Percentiles rank a stretch among this genome's conserved stretches.
These are phyloP conservation scores for Clavariopsis aquatica DNA, from an alignment of 495 filamentous ascomycete genomes.

Conservation along the genomic window DNA sequence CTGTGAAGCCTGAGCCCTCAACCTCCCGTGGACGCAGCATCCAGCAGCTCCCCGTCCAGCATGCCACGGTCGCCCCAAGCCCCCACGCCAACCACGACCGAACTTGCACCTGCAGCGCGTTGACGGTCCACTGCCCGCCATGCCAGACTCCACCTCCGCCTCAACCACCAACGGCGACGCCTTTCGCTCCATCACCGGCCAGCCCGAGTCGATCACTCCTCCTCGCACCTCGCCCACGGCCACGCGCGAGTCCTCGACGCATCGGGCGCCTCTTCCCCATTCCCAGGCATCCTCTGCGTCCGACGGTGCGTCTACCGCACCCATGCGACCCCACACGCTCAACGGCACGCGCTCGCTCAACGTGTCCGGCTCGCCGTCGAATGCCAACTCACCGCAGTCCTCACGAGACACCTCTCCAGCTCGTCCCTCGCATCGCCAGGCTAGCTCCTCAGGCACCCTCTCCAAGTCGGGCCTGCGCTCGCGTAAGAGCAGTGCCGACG, in stretches of 20 bases:
- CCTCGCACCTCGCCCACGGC: slow-evolving; percentile 6
- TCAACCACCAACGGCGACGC: slow-evolving; percentile 24
- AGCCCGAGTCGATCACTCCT: slow-evolving; percentile 36
- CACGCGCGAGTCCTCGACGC: slow-evolving; percentile 10
- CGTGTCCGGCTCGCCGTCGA: slow-evolving; percentile 36
- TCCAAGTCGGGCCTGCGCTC: slow-evolving; percentile 51
- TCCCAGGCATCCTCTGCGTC: slow-evolving; percentile 25
- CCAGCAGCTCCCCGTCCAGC: slow-evolving; percentile 15
- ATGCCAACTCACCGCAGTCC: slow-evolving; percentile 41
- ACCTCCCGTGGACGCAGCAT: background rate
- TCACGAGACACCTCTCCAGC: slow-evolving; percentile 44
- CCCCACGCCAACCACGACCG: slow-evolving; percentile 23
- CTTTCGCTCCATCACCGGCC: slow-evolving; percentile 38
- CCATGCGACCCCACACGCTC: slow-evolving; percentile 13
- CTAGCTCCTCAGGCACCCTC: slow-evolving; percentile 12
- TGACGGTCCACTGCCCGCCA: slow-evolving; percentile 10
- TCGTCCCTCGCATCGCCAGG: slow-evolving; percentile 25
- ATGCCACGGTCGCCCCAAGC: slow-evolving; percentile 23
- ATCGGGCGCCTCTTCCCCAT: slow-evolving; percentile 6
- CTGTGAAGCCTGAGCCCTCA: no score
- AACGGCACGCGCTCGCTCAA: slow-evolving; percentile 32
- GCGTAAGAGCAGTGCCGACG: slow-evolving; percentile 69
- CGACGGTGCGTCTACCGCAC: slow-evolving; percentile 11
- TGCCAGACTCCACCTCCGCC: slow-evolving; percentile 15
- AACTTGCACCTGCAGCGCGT: background rate